Conservation (phyloP, 805 yeast genomes). For the Kazachstania psychrophila region DNA sequence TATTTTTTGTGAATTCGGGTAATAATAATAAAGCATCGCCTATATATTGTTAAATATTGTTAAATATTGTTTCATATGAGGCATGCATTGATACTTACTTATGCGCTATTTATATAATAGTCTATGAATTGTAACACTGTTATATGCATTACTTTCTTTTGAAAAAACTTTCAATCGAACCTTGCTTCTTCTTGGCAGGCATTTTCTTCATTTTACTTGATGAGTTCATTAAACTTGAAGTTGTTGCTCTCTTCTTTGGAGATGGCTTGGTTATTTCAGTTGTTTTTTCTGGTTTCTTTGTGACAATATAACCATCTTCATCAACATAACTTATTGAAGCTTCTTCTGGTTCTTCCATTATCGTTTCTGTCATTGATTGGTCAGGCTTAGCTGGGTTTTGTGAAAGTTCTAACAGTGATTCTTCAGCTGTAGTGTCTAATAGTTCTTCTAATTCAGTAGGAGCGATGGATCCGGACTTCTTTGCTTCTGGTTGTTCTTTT, state of each 20-base stretch:
- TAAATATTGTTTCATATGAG: too few species aligned
- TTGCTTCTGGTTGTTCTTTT: too few species aligned
- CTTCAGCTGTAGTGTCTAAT: slow-evolving; percentile 28
- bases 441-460: slow-evolving; percentile 21
- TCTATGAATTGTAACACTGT: too few species aligned
- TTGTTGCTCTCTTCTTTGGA: slow-evolving; percentile 2
- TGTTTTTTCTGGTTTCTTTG: slow-evolving; percentile 13
- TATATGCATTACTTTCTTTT: slow-evolving; percentile 10
- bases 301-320: slow-evolving; percentile 30
- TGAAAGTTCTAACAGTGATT: slow-evolving; percentile 18
- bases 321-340: slow-evolving; percentile 17
- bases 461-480: neutral
- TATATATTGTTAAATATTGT: too few species aligned
- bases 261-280: slow-evolving; percentile 2
- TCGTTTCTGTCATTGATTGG: neutral
- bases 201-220: slow-evolving; percentile 2
- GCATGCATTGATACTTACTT: too few species aligned
- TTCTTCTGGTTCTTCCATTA: slow-evolving; percentile 6
- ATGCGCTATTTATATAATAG: too few species aligned
- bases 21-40: too few species aligned
- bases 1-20: too few species aligned
- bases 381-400: neutral
- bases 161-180: slow-evolving; percentile 28
- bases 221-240: neutral
- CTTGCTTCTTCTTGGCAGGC: slow-evolving; percentile 22